Base-by-base conservation (phyloP, 495 filamentous ascomycete genomes). In the Neurospora sp. region DNA sequence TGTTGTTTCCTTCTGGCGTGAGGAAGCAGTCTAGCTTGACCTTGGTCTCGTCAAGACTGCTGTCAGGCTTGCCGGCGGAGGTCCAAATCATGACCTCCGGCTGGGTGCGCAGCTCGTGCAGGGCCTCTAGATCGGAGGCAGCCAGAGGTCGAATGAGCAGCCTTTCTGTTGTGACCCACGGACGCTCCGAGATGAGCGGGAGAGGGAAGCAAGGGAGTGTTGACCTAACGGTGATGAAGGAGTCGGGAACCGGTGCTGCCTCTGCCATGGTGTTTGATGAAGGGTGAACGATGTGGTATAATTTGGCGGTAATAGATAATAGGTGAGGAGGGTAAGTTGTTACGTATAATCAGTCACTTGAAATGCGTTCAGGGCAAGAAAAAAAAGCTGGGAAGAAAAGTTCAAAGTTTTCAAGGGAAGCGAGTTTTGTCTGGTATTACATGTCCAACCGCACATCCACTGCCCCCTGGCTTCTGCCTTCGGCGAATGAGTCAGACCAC, bases 21-120 rank as follows among this genome's bases (percentile, higher is more conserved):
- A 84, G 69, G 73, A 79, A 82, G 18, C n/a, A 35, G 7, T 74
- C 71, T 61, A 87, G 71, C 44, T 69, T 77, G 3, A 31, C 69
- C 59, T 75, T 73, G 14, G 85, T 83, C 44, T 79, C 78, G 16
- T 77, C 78, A 3, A 84, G 69, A 39, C 78, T 74, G 9, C 71
- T 39, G 71, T 87, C 86, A 11, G 79, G 74, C 16, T 69, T 69
- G 7, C 82, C 83, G n/a, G 65, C 16, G 0, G n/a, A 27, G 5
- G 84, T 85, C 79, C 80, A 86, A 27, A 69, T 72, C 86, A 88
- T 87, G 44, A 87, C 84, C 76, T 87, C 85, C 5, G 83, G 81
- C 76, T 88, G 83, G 31, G 75, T 82, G 22, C 85, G 85, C 6
- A 88, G 71, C 14, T 65, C 69, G 68, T 83, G 77, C 27, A 86